Evolutionary conservation across 1,284 basidiomycete species (phyloP).

Genomic region (Coniferiporia sulphurascens): DNA sequence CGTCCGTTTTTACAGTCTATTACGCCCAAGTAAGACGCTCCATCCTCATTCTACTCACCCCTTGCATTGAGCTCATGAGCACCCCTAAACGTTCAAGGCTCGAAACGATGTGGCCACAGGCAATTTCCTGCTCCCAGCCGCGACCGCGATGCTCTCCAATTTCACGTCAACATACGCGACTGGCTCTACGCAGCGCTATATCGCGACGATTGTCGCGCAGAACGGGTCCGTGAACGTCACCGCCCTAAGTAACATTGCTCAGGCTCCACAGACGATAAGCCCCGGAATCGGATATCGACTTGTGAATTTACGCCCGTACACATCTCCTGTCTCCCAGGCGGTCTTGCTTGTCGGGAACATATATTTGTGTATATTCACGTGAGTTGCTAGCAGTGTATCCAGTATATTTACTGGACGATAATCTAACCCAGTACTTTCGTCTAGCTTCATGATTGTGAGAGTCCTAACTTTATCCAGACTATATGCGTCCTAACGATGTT

Average conservation of each 20-base stretch:
- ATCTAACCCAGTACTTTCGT: not conserved
- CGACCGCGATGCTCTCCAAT: slow-evolving; percentile 24
- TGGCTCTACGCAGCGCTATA: slow-evolving; percentile 27
- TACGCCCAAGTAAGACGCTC: slow-evolving; percentile 27
- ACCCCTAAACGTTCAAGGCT: slow-evolving; percentile 21
- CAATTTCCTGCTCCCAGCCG: slow-evolving; percentile 29
- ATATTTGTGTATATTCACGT: slow-evolving; percentile 44
- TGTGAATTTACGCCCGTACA: slow-evolving; percentile 45
- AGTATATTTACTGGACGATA: not conserved
- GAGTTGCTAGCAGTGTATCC: slow-evolving; percentile 23
- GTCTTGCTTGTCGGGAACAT: slow-evolving; percentile 48
- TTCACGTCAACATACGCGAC: slow-evolving; percentile 27
- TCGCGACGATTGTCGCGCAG: slow-evolving; percentile 25
- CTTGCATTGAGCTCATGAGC: not conserved
- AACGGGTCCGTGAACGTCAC: slow-evolving; percentile 33
- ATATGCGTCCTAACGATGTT: not conserved
- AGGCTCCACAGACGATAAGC: slow-evolving; percentile 43
- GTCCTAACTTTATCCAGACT: not conserved
- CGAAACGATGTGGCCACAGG: slow-evolving; percentile 31
- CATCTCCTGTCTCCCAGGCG: slow-evolving; percentile 44
- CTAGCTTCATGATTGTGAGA: slow-evolving; percentile 1
- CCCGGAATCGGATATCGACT: slow-evolving; percentile 32
- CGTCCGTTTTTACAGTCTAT: slow-evolving; percentile 30
- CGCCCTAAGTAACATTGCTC: slow-evolving; percentile 35
- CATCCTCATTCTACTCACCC: not conserved